Evolutionary conservation across 768 basidiomycete species (phyloP).

Genomic region (Macrocybe gigantea): DNA sequence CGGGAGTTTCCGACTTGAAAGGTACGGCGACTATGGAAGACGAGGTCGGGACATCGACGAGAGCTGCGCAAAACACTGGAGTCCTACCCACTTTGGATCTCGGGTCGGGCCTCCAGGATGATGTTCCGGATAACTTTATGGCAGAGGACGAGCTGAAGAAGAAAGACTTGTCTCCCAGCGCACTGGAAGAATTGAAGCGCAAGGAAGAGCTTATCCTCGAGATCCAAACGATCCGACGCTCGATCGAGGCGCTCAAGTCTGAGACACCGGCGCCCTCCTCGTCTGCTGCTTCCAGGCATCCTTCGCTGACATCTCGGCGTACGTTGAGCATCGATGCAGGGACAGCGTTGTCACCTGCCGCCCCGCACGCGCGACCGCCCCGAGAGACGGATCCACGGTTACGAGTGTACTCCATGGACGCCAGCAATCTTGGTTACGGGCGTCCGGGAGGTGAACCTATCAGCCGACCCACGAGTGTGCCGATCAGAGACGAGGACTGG

Average conservation of each 20-base stretch:
- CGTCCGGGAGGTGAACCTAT: slow-evolving; percentile 45
- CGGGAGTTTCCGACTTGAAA: slow-evolving; percentile 71
- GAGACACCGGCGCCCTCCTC: slow-evolving; percentile 66
- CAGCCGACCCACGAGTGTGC: slow-evolving; percentile 65
- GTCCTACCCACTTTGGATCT: slow-evolving; percentile 70
- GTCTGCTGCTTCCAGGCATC: slow-evolving; percentile 54
- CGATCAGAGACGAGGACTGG: slow-evolving; percentile 79
- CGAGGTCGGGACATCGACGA: slow-evolving; percentile 46
- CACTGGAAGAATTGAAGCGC: slow-evolving; percentile 54
- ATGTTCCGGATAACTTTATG: slow-evolving; percentile 71
- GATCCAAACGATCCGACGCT: slow-evolving; percentile 73
- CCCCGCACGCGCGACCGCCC: slow-evolving; percentile 64
- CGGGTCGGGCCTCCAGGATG: slow-evolving; percentile 66
- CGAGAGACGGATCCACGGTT: slow-evolving; percentile 63
- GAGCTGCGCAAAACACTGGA: slow-evolving; percentile 45
- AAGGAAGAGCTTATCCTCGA: slow-evolving; percentile 71
- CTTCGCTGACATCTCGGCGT: slow-evolving; percentile 61
- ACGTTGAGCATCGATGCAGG: slow-evolving; percentile 66
- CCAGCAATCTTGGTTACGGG: slow-evolving; percentile 38
- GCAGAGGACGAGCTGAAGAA: slow-evolving; percentile 33
- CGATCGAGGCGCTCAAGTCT: slow-evolving; percentile 69
- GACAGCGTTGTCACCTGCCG: slow-evolving; percentile 38
- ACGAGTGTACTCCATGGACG: slow-evolving; percentile 69
- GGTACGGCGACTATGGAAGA: slow-evolving; percentile 58
- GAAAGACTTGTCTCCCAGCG: slow-evolving; percentile 31